Conservation (phyloP, 1,284 basidiomycete species). For the Austroboletus sp. region DNA sequence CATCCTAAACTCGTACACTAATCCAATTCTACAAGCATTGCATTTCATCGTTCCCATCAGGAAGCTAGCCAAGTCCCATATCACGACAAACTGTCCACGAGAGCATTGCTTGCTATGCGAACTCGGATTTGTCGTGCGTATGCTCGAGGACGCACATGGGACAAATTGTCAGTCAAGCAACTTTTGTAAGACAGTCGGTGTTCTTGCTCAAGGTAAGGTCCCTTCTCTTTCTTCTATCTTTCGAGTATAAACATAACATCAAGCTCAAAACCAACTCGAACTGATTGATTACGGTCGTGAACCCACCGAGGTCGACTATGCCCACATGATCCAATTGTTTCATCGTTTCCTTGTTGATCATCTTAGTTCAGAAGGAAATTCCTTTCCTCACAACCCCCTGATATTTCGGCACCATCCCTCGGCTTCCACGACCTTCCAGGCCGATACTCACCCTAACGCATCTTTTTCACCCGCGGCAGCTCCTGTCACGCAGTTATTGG, state of each 20-base stretch:
- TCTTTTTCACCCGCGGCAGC: slow-evolving; percentile 41
- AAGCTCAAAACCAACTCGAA: slow-evolving; percentile 74
- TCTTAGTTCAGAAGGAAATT: slow-evolving; percentile 63
- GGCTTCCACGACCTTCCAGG: slow-evolving; percentile 11
- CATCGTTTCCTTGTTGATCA: slow-evolving; percentile 90
- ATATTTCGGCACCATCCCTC: slow-evolving; percentile 33
- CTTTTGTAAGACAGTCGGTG: slow-evolving; percentile 88
- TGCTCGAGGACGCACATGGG: slow-evolving; percentile 92
- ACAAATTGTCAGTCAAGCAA: slow-evolving; percentile 96
- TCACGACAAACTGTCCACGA: slow-evolving; percentile 75
- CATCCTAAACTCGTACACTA: slow-evolving; percentile 96
- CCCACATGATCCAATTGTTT: slow-evolving; percentile 87
- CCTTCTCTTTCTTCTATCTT: neutral
- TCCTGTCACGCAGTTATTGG: slow-evolving; percentile 76
- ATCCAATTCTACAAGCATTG: slow-evolving; percentile 84
- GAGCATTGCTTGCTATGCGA: slow-evolving; percentile 95
- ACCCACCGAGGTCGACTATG: slow-evolving; percentile 65
- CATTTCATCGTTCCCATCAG: slow-evolving; percentile 81
- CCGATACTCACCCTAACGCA: slow-evolving; percentile 11
- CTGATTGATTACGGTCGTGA: slow-evolving; percentile 86
- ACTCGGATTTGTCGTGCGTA: slow-evolving; percentile 88
- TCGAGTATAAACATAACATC: neutral
- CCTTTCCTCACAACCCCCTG: slow-evolving; percentile 56
- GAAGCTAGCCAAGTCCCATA: slow-evolving; percentile 83
- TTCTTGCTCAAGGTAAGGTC: slow-evolving; percentile 64